Evolutionary conservation across 2,329 filamentous ascomycete species (phyloP).

Genomic region (Lachnellula subtilissima): DNA sequence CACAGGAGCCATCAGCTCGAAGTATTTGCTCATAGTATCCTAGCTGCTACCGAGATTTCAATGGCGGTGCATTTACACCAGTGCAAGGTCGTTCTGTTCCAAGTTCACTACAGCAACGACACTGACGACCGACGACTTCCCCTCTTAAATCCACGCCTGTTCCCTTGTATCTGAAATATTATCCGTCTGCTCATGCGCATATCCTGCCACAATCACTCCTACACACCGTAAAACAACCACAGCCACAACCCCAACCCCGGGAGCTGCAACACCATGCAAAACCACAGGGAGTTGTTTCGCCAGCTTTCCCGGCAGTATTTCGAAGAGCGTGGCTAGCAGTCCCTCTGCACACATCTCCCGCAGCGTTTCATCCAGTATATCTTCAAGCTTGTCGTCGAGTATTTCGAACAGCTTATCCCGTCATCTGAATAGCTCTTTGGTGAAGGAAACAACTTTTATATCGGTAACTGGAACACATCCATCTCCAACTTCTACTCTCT

Average conservation of each 20-base stretch:
- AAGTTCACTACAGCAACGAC: conserved; percentile 14
- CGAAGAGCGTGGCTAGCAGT: not conserved
- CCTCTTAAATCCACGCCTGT: conserved; percentile 3
- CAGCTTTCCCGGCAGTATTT: conserved; percentile 3
- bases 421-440: not conserved
- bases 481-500: not conserved
- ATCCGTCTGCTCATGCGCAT: conserved; percentile 17
- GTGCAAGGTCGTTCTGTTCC: conserved; percentile 12
- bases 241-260: not conserved
- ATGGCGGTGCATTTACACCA: conserved; percentile 9
- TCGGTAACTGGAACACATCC: too few relatives aligned
- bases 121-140: conserved; percentile 9
- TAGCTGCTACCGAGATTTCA: conserved; percentile 18
- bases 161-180: conserved; percentile 9
- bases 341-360: too few relatives aligned
- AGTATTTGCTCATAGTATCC: not conserved
- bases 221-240: not conserved
- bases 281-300: conserved; percentile 3
- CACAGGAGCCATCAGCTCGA: too few relatives aligned
- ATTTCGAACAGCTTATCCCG: conserved; percentile 3
- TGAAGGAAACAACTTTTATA: too few relatives aligned
- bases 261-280: not conserved
- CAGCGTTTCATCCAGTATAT: too few relatives aligned
- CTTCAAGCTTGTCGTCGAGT: not conserved
- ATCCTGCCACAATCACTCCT: conserved; percentile 2